Evolutionary conservation across 257 asterid genomes (phyloP).

Genomic region (Plantago ovata): DNA sequence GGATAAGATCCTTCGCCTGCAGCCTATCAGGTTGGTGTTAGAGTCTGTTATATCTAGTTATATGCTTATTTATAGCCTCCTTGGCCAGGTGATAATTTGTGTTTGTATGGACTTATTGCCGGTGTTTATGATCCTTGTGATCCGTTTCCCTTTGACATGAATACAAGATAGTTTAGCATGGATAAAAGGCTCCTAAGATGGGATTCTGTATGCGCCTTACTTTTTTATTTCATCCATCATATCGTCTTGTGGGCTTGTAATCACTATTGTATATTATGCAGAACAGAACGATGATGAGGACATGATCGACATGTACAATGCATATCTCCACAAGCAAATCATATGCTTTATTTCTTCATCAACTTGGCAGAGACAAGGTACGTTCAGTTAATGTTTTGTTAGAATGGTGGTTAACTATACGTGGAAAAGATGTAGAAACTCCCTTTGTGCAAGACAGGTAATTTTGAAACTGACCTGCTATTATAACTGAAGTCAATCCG

Average conservation of each 20-base stretch:
- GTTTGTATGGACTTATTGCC: neutral
- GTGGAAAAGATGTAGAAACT: no score
- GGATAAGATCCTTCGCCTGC: conserved; percentile 77
- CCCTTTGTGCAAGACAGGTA: no score
- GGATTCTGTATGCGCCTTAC: neutral
- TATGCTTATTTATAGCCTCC: neutral
- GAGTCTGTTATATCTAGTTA: neutral
- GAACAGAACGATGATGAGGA: conserved; percentile 96
- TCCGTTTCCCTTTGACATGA: neutral
- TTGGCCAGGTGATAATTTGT: neutral
- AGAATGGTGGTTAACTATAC: neutral
- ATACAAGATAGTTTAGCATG: neutral
- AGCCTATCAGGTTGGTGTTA: conserved; percentile 74
- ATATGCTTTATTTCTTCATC: conserved; percentile 85
- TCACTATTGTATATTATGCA: conserved; percentile 40
- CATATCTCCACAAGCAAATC: conserved; percentile 86
- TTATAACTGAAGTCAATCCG: no score
- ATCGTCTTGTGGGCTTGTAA: conserved; percentile 19
- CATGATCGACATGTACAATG: conserved; percentile 80
- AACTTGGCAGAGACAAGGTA: conserved; percentile 90
- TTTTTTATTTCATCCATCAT: conserved; percentile 13
- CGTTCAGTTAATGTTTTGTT: conserved; percentile 27
- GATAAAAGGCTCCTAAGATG: neutral
- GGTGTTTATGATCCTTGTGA: neutral
- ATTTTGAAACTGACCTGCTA: no score